These are phyloP conservation scores for Pilaira anomala DNA, from an alignment of 192 early-diverging fungal genomes.

Conservation along the genomic window DNA sequence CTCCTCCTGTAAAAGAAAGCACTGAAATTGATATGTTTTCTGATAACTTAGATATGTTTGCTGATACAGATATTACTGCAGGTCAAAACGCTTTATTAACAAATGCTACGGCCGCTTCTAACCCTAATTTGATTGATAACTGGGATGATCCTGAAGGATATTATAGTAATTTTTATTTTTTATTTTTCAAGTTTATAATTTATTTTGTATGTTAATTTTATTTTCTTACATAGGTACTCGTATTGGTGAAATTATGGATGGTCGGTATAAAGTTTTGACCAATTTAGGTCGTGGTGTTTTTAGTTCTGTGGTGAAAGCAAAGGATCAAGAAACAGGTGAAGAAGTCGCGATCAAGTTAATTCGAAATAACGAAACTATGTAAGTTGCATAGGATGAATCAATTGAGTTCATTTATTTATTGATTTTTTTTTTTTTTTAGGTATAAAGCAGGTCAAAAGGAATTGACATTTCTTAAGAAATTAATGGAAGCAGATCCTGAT, in stretches of 20 bases:
- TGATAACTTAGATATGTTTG: conserved; percentile 69
- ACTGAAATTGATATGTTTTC: conserved; percentile 72
- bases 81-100: conserved; percentile 43
- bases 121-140: conserved; percentile 71
- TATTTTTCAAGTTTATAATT: neutral
- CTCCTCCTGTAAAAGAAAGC: conserved; percentile 17
- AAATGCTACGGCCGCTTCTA: conserved; percentile 41
- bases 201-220: neutral
- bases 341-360: conserved; percentile 96
- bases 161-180: conserved; percentile 61
- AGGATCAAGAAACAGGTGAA: conserved; percentile 66
- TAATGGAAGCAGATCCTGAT: conserved; percentile 80
- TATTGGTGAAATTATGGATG: conserved; percentile 82
- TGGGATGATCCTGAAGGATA: conserved; percentile 98
- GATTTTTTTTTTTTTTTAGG: conserved; percentile 37
- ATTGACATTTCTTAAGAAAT: conserved; percentile 81
- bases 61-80: conserved; percentile 26
- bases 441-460: conserved; percentile 87
- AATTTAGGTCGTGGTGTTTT: conserved; percentile 95
- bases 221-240: conserved; percentile 52
- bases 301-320: conserved; percentile 87
- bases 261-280: conserved; percentile 81
- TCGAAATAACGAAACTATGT: conserved; percentile 93
- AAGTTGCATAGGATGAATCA: conserved; percentile 18
- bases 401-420: neutral